Evolutionary conservation across 176 grass and related monocot genomes (phyloP), one percentile per base, ranked within the genome.

Genomic region (Leersia perrieri): DNA sequence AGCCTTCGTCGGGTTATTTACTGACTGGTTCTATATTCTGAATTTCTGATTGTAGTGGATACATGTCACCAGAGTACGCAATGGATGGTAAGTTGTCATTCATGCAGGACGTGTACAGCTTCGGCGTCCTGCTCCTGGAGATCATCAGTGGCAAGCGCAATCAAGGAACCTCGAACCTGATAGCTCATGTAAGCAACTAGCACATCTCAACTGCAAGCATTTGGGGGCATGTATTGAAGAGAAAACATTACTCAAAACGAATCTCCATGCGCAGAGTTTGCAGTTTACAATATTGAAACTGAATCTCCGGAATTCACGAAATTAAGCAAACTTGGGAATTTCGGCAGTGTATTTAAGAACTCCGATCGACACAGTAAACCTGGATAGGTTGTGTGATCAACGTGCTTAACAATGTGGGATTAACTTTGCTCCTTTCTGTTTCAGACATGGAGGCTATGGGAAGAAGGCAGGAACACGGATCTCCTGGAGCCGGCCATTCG

Each of bases 51-150:
- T 49, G 11, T 70, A 87, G 89, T 32, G 75, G 75, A 33, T 90
- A 90, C 80, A 90, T 90, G 89, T 76, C 89, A 9, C 89, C 89
- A 0, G 85, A 91, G 7, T 91, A 91, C 15, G 75, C 80, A 9
- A 91, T 87, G 70, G 84, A 62, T 4, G 89, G 85, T 35, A 78
- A 41, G 74, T 33, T 88, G 7, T 88, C 86, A 0, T 88, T 88
- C 74, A 88, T 83, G 86, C 86, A 83, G 14, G 89, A 94, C 73
- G 94, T 97, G 82, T 94, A 97, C 53, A 90, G 90, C 69, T 97
- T 90, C 62, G 94, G 94, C 33, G 60, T 97, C 14, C 53, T 92
- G 3, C 31, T 94, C 23, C 79, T 97, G 34, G 94, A 97, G 66
- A 92, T 97, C 34, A 33, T 94, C 13, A 82, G 86, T 45, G 79